A percentile compares a stretch with the other conserved stretches of the same genome.
phyloP scores from a whole-genome alignment of 148 eudicot species.

The Camellia japonica region DNA sequence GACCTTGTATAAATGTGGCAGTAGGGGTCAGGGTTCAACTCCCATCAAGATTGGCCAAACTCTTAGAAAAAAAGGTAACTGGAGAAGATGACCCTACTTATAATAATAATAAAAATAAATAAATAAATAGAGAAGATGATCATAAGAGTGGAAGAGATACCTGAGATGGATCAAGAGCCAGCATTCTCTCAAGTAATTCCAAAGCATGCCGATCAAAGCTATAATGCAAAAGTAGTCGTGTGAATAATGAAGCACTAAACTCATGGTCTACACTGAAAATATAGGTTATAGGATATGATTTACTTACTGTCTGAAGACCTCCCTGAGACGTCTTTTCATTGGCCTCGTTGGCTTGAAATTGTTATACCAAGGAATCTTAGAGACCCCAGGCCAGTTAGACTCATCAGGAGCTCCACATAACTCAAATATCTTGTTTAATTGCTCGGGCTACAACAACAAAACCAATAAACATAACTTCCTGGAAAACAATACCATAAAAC shows the following conservation, averaged over 20 bases:
- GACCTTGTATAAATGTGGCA: background rate
- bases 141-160: conserved; percentile 25
- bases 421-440: conserved; percentile 80
- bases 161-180: conserved; percentile 88
- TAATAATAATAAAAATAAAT: no score
- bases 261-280: background rate
- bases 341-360: conserved; percentile 78
- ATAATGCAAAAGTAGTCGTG: conserved; percentile 8
- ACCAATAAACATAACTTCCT: conserved; percentile 3
- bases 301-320: conserved; percentile 78
- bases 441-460: conserved; percentile 68
- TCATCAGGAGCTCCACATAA: conserved; percentile 94
- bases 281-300: background rate
- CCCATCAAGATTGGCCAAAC: background rate
- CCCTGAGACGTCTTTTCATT: conserved; percentile 76
- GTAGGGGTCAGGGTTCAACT: background rate
- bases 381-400: conserved; percentile 84
- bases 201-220: conserved; percentile 91
- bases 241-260: conserved; percentile 1
- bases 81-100: background rate
- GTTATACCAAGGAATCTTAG: conserved; percentile 82
- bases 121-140: background rate
- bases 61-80: background rate
- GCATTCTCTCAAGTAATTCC: conserved; percentile 85
- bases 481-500: background rate